phyloP scores from a whole-genome alignment of 2,329 filamentous ascomycete genomes.

The Ploettnerulaceae sp. region DNA sequence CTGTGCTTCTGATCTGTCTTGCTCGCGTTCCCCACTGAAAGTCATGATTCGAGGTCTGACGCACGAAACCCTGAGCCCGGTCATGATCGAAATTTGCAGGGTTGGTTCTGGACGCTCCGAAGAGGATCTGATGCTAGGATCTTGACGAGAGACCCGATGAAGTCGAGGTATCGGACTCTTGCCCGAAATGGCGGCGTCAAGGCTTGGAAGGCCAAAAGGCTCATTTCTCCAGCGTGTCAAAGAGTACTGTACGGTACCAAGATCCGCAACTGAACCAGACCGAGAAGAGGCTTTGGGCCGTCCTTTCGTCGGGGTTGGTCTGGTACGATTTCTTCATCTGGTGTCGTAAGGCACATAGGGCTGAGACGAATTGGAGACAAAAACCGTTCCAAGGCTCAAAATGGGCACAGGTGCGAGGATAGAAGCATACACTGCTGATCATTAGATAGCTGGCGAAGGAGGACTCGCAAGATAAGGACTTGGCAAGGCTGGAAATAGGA shows the following conservation, averaged over 20 bases:
- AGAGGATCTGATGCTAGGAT: conserved; percentile 22
- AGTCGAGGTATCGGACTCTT: background rate
- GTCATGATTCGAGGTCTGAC: conserved; percentile 5
- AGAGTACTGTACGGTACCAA: background rate
- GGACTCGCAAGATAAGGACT: background rate
- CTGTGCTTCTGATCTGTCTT: conserved; percentile 2
- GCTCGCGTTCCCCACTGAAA: conserved; percentile 1
- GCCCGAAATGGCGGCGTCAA: conserved; percentile 4
- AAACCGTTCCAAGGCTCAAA: conserved; percentile 12
- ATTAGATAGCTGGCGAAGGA: too few relatives aligned
- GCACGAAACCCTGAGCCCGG: conserved; percentile 7
- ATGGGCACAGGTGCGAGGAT: background rate
- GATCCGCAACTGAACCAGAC: background rate
- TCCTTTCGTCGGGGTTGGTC: background rate
- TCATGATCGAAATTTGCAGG: conserved; percentile 8
- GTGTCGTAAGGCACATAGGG: conserved; percentile 16
- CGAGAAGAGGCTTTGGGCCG: background rate
- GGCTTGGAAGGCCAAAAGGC: conserved; percentile 6
- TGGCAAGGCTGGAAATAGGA: conserved; percentile 1
- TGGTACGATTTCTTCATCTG: background rate
- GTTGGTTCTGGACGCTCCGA: conserved; percentile 1
- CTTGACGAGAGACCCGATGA: conserved; percentile 7
- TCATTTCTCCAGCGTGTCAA: conserved; percentile 15
- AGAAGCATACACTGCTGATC: background rate
- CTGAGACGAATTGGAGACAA: conserved; percentile 24